Percentiles rank a stretch among this genome's conserved stretches.
These are phyloP conservation scores for Pichia sp. DNA, from an alignment of 1,139 yeast species.

Conservation along the genomic window DNA sequence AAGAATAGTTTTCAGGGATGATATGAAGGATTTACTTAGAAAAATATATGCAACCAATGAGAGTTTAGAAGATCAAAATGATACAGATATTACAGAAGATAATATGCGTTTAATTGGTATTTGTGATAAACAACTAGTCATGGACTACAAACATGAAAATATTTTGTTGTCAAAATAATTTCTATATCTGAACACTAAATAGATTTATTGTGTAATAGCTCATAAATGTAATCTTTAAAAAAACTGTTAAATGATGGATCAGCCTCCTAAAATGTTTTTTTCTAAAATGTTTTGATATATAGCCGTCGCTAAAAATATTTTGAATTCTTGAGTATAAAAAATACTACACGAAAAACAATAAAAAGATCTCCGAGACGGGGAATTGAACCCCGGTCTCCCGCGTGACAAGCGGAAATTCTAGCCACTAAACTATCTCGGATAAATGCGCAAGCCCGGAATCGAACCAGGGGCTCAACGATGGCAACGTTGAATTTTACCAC, in stretches of 20 bases:
- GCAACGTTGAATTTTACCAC: slow-evolving; percentile 18
- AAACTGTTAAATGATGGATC: no score
- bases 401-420: slow-evolving; percentile 18
- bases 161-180: neutral
- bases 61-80: neutral
- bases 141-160: neutral
- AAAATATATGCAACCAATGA: neutral
- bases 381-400: slow-evolving; percentile 18
- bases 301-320: no score
- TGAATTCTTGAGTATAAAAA: no score
- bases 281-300: no score
- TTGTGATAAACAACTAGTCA: neutral
- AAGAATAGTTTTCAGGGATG: neutral
- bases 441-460: slow-evolving; percentile 16
- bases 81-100: neutral
- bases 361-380: slow-evolving; percentile 15
- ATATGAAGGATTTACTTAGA: neutral
- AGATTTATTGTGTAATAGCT: neutral
- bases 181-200: neutral
- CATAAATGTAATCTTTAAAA: neutral
- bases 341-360: neutral
- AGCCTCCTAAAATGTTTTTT: no score
- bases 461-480: slow-evolving; percentile 18
- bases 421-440: slow-evolving; percentile 17
- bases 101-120: neutral